phyloP scores from a whole-genome alignment of 345 rosid genomes.

The Eucalyptus curtisii region DNA sequence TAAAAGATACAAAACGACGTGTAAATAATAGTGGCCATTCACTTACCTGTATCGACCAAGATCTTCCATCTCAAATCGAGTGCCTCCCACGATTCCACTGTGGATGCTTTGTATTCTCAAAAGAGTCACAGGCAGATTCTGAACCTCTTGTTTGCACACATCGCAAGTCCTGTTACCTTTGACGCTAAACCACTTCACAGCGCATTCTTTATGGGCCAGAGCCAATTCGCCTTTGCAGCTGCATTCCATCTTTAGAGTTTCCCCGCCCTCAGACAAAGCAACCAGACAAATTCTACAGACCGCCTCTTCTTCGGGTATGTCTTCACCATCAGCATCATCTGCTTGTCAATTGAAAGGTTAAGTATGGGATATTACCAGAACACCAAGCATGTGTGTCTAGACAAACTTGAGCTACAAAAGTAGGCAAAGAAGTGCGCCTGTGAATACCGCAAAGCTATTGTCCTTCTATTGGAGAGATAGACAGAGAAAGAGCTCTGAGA shows the following conservation, averaged over 20 bases:
- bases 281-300: conserved; percentile 88
- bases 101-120: conserved; percentile 54
- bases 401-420: not conserved
- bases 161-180: conserved; percentile 96
- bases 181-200: conserved; percentile 88
- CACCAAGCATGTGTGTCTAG: not conserved
- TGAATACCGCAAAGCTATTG: not conserved
- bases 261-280: conserved; percentile 84
- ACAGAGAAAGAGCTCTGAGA: not conserved
- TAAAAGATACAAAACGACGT: not conserved
- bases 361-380: not conserved
- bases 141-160: conserved; percentile 86
- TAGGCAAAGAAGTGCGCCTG: not conserved
- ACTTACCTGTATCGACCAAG: conserved; percentile 35
- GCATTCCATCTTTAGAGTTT: conserved; percentile 96
- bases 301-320: conserved; percentile 93
- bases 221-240: conserved; percentile 99
- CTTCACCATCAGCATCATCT: conserved; percentile 60
- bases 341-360: conserved; percentile 16
- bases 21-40: not conserved
- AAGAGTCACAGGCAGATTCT: conserved; percentile 83
- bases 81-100: conserved; percentile 8
- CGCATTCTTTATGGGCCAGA: conserved; percentile 92
- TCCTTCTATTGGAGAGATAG: not conserved
- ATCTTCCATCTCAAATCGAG: conserved; percentile 15